A percentile compares a stretch with the other conserved stretches of the same genome.
These are phyloP conservation scores for Trypethelium eluteriae DNA, from an alignment of 495 filamentous ascomycete genomes.

Conservation along the genomic window DNA sequence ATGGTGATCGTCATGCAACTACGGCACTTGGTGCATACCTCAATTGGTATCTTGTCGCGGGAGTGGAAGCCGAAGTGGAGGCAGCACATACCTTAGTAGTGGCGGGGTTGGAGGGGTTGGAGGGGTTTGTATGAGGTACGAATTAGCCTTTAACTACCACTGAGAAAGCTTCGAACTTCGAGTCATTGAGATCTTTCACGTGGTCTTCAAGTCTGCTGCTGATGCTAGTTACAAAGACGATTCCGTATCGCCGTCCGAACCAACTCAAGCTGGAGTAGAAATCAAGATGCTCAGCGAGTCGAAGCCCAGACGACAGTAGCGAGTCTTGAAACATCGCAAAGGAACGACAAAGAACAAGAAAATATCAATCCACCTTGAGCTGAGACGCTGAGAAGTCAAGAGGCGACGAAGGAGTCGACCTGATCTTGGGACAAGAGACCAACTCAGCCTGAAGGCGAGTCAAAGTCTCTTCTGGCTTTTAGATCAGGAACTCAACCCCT, in stretches of 20 bases:
- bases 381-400: neutral
- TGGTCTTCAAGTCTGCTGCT: neutral
- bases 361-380: neutral
- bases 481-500: neutral
- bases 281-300: neutral
- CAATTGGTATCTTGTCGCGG: neutral
- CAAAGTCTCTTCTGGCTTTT: neutral
- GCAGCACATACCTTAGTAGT: neutral
- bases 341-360: neutral
- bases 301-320: neutral
- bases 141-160: too few relatives aligned
- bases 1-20: neutral
- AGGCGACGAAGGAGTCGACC: neutral
- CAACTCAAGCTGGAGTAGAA: neutral
- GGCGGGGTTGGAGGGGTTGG: neutral
- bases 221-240: neutral
- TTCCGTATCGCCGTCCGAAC: neutral
- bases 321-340: neutral
- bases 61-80: too few relatives aligned
- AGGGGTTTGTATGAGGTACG: neutral
- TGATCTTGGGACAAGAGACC: neutral
- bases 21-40: neutral
- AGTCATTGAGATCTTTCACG: neutral
- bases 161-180: neutral
- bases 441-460: constrained; percentile 6